phyloP scores from a whole-genome alignment of 2,329 filamentous ascomycete genomes.

The Botrytis squamosa region DNA sequence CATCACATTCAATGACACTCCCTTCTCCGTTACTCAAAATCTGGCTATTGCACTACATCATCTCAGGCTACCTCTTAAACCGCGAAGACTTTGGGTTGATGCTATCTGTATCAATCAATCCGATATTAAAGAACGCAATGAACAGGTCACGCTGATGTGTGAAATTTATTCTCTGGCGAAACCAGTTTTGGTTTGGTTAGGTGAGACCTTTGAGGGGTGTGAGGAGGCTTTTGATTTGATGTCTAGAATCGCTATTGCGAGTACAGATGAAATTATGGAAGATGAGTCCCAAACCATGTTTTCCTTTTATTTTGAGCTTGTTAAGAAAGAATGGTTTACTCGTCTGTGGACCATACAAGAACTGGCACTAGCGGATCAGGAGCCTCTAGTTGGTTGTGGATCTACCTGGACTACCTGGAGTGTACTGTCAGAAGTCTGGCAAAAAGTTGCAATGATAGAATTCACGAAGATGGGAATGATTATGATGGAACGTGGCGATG shows the following conservation, averaged over 20 bases:
- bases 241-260: background rate
- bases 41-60: conserved; percentile 16
- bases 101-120: conserved; percentile 30
- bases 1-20: conserved; percentile 5
- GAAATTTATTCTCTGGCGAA: conserved; percentile 27
- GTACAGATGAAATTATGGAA: background rate
- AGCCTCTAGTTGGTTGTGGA: conserved; percentile 11
- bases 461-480: background rate
- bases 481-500: background rate
- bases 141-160: conserved; percentile 30
- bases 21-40: conserved; percentile 17
- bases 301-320: background rate
- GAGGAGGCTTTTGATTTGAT: background rate
- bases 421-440: background rate
- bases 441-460: background rate
- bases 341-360: conserved; percentile 26
- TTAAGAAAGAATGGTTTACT: conserved; percentile 21
- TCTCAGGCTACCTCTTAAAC: background rate
- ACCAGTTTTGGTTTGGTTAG: conserved; percentile 17
- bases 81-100: conserved; percentile 22
- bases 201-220: background rate
- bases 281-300: background rate
- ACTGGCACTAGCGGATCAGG: background rate
- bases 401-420: conserved; percentile 6
- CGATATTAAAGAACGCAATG: conserved; percentile 23